Conservation (phyloP, 257 asterid species). For the Solanum etuberosum region DNA sequence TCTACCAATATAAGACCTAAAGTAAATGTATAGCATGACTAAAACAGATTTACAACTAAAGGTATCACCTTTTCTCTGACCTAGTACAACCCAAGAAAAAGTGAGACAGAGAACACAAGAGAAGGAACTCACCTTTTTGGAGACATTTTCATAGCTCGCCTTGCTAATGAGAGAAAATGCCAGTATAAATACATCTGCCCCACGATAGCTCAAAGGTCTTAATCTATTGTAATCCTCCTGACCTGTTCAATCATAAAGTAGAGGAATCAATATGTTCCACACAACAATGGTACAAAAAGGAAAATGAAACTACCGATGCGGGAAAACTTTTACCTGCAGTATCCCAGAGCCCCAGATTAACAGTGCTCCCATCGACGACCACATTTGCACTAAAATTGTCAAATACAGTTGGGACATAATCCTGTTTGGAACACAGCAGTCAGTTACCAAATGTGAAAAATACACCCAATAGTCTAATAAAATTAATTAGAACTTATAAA, state of each 20-base stretch:
- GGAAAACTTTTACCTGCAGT: constrained; percentile 57
- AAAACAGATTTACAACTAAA: background rate
- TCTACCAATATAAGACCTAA: background rate
- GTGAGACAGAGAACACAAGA: background rate
- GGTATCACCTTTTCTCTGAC: background rate
- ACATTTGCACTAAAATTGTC: constrained; percentile 93
- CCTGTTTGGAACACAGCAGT: constrained; percentile 26
- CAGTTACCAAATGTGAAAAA: background rate
- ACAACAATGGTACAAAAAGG: background rate
- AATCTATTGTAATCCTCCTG: constrained; percentile 89
- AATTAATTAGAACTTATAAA: background rate
- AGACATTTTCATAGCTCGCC: constrained; percentile 83
- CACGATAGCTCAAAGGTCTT: constrained; percentile 89
- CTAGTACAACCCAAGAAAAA: background rate
- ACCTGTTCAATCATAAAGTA: constrained; percentile 23
- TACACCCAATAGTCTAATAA: background rate
- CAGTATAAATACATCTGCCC: constrained; percentile 94
- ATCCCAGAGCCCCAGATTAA: constrained; percentile 87
- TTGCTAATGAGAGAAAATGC: constrained; percentile 88
- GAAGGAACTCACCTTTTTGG: constrained; percentile 43
- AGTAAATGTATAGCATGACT: background rate
- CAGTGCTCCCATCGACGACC: constrained; percentile 78
- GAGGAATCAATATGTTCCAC: background rate
- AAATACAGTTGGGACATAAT: constrained; percentile 89
- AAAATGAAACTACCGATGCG: background rate